Evolutionary conservation across 2,329 filamentous ascomycete genomes (phyloP).

Genomic region (Hortaea werneckii): DNA sequence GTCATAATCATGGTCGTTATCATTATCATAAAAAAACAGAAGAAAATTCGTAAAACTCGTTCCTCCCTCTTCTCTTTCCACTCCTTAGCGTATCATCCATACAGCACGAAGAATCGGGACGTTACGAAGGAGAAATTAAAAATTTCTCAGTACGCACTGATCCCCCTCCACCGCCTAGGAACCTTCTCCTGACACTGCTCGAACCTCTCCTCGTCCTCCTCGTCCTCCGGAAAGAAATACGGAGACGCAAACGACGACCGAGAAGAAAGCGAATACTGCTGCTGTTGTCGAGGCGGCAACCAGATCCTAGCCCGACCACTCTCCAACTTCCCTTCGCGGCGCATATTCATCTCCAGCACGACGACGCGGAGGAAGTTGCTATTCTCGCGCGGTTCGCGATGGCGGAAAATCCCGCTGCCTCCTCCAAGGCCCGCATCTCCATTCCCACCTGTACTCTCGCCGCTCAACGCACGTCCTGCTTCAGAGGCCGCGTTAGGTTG

Average conservation of each 20-base stretch:
- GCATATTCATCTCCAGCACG: slow-evolving; percentile 60
- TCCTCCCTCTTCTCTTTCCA: not conserved
- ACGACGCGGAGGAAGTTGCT: slow-evolving; percentile 54
- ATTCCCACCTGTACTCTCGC: not conserved
- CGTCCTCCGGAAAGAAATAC: slow-evolving; percentile 5
- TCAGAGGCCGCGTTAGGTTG: slow-evolving; percentile 29
- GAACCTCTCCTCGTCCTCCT: slow-evolving; percentile 7
- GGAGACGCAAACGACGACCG: no score
- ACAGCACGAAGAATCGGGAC: not conserved
- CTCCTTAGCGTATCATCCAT: not conserved
- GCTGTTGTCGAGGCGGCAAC: slow-evolving; percentile 45
- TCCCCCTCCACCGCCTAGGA: slow-evolving; percentile 21
- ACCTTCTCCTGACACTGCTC: slow-evolving; percentile 3
- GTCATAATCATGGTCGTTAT: not conserved
- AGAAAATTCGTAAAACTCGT: not conserved
- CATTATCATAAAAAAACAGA: not conserved
- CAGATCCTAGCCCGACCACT: slow-evolving; percentile 49
- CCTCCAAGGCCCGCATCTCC: slow-evolving; percentile 12
- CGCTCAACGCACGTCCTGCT: slow-evolving; percentile 28
- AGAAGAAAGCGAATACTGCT: not conserved
- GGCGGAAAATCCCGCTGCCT: slow-evolving; percentile 32
- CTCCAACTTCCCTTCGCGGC: slow-evolving; percentile 51
- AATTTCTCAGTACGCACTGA: slow-evolving; percentile 15
- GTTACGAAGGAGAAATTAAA: not conserved
- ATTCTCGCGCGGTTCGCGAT: slow-evolving; percentile 55